A percentile compares a stretch with the other conserved stretches of the same genome.
Evolutionary conservation across 805 yeast species (phyloP).

Genomic region (Myxozyma udenii): DNA sequence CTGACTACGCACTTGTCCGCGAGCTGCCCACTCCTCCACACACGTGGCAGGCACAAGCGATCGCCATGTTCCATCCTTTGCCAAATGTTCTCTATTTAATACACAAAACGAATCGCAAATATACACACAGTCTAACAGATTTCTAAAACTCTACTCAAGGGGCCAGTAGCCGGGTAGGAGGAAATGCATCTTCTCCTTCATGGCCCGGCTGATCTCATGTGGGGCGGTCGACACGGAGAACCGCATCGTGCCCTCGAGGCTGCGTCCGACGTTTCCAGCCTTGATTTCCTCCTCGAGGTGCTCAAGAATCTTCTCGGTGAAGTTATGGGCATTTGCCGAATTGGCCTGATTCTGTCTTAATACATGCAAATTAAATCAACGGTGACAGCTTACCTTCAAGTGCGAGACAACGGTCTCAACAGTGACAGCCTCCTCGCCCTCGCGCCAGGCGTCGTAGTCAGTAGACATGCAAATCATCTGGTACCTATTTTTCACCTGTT

Average conservation of each 20-base stretch:
- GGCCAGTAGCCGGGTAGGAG: slow-evolving; percentile 80
- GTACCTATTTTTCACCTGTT: slow-evolving; percentile 43
- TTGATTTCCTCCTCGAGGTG: slow-evolving; percentile 59
- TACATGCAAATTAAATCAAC: too few relatives aligned
- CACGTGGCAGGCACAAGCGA: too few relatives aligned
- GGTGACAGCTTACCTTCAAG: slow-evolving; percentile 41
- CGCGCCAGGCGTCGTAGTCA: slow-evolving; percentile 98
- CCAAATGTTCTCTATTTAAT: too few relatives aligned
- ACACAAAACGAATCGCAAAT: neutral
- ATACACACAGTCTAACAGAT: too few relatives aligned
- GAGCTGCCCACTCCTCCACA: too few relatives aligned
- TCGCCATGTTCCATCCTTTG: too few relatives aligned
- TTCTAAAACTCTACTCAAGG: slow-evolving; percentile 11
- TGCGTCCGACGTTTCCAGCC: slow-evolving; percentile 63
- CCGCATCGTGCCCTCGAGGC: slow-evolving; percentile 72
- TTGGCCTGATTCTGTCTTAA: slow-evolving; percentile 57
- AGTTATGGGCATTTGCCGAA: slow-evolving; percentile 74
- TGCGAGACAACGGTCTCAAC: slow-evolving; percentile 96
- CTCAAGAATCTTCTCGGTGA: slow-evolving; percentile 68
- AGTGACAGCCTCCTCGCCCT: slow-evolving; percentile 90
- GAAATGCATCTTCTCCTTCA: slow-evolving; percentile 76
- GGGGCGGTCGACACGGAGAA: slow-evolving; percentile 75
- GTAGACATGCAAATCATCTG: slow-evolving; percentile 99
- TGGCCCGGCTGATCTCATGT: slow-evolving; percentile 65
- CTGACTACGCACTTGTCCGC: too few relatives aligned